Base-by-base conservation (phyloP, 2,329 filamentous ascomycete genomes). In the Aureobasidium sp. region DNA sequence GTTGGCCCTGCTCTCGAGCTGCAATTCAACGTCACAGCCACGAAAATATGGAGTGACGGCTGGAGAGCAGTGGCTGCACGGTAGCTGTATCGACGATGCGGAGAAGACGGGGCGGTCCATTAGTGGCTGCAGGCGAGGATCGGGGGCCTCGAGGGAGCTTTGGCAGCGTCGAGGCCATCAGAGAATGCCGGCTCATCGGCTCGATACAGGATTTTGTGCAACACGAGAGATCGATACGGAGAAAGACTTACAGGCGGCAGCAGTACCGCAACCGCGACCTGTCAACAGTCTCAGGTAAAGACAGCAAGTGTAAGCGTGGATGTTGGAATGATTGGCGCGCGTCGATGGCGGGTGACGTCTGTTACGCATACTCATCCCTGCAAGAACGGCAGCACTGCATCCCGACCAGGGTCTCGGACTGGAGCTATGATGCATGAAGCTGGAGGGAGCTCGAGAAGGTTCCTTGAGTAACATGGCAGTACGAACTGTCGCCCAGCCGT, bases 21-120 rank as follows among this genome's bases (percentile, higher is more conserved):
- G 57, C 44, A 14, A 34, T 42, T 42, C 44, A 59, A 59, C 57
- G 57, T 59, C 57, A 59, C 57, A 59, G 57, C 57, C 57, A 59
- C 57, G 44, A 29, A 59, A 59, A 34, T 34, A 48, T 48, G 55
- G 55, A 41, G 44, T 48, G 55, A 59, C 42, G 45, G 57, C 44
- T 49, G 57, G 36, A 59, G 45, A 41, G 48, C 8, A 21, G 57
- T 59, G 57, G 57, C 57, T 59, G 45, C 57, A 59, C 13, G 45
- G 27, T 42, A 45, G 39, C 11, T 57, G 37, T 57, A 59, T 59
- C 57, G 57, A 41, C 57, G 57, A 49, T 49, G 57, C 44, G 57
- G 57, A 59, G 57, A 59, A 58, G 42, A 47, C 54, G 42, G 54
- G 32, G 41, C 41, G 42, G 42, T 58, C 41, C 54, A 29, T 37